phyloP scores from a whole-genome alignment of 805 yeast species.

The Kodamaea laetipori region DNA sequence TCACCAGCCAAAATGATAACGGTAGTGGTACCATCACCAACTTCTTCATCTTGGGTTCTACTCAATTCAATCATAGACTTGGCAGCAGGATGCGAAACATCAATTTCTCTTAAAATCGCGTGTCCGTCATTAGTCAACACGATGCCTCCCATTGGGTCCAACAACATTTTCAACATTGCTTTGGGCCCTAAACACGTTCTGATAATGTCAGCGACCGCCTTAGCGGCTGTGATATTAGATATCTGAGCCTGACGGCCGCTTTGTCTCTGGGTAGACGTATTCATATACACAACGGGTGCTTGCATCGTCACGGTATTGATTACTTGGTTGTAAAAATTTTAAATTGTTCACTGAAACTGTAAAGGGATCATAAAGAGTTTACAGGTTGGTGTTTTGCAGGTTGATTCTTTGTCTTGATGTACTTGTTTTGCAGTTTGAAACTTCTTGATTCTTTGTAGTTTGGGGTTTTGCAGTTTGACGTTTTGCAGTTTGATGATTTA shows the following conservation, averaged over 20 bases:
- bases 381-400: slow-evolving; percentile 5
- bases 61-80: slow-evolving; percentile 96
- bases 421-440: not conserved
- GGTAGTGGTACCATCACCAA: slow-evolving; percentile 97
- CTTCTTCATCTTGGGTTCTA: slow-evolving; percentile 98
- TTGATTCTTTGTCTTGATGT: not conserved
- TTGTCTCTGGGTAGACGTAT: slow-evolving; percentile 89
- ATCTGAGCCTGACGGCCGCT: slow-evolving; percentile 97
- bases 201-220: slow-evolving; percentile 96
- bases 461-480: slow-evolving; percentile 2
- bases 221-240: slow-evolving; percentile 98
- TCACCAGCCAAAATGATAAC: slow-evolving; percentile 98
- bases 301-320: slow-evolving; percentile 32
- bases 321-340: slow-evolving; percentile 8
- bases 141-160: slow-evolving; percentile 96
- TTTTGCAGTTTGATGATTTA: slow-evolving; percentile 1
- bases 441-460: no score
- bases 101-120: slow-evolving; percentile 95
- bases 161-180: slow-evolving; percentile 96
- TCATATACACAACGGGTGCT: slow-evolving; percentile 50
- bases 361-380: not conserved
- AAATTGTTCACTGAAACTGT: not conserved
- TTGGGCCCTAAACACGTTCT: slow-evolving; percentile 98
- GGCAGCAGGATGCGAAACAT: slow-evolving; percentile 98
- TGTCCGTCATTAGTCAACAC: slow-evolving; percentile 98